These are phyloP conservation scores for Protomyces pachydermus DNA, from an alignment of 1,139 yeast genomes.

Conservation along the genomic window DNA sequence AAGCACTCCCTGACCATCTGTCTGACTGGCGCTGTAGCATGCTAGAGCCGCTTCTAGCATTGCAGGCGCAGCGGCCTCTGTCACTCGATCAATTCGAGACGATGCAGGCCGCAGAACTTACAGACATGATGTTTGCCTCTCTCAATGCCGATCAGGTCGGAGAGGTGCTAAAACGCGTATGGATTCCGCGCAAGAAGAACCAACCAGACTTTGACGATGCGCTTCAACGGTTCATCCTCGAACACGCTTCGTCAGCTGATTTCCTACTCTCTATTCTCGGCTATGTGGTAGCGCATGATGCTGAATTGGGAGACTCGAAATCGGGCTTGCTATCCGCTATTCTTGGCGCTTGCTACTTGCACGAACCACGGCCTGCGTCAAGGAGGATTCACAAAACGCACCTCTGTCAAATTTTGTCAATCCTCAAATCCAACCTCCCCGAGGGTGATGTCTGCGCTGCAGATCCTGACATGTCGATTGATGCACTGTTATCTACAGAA, in stretches of 20 bases:
- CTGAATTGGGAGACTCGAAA: neutral
- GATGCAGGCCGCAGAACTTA: neutral
- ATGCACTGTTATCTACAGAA: neutral
- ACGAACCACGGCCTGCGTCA: neutral
- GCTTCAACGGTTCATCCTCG: neutral
- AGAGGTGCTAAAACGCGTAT: neutral
- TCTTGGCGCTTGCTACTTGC: neutral
- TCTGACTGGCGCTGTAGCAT: slow-evolving; percentile 5
- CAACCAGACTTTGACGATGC: neutral
- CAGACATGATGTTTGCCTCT: neutral
- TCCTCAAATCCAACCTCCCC: neutral
- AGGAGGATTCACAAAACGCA: neutral
- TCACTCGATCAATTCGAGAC: neutral
- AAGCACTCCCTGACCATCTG: slow-evolving; percentile 3
- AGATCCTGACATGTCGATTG: neutral
- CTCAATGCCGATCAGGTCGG: neutral
- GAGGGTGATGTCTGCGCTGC: neutral
- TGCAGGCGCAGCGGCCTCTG: neutral
- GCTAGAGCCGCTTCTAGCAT: neutral
- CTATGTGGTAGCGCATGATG: neutral
- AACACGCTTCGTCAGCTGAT: neutral
- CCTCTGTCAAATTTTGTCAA: neutral
- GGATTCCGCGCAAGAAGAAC: neutral
- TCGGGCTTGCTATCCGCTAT: neutral
- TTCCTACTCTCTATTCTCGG: neutral